Evolutionary conservation across 1,284 basidiomycete species (phyloP), one percentile per base, ranked within the genome.

Genomic region (Papiliotrema flavescens): DNA sequence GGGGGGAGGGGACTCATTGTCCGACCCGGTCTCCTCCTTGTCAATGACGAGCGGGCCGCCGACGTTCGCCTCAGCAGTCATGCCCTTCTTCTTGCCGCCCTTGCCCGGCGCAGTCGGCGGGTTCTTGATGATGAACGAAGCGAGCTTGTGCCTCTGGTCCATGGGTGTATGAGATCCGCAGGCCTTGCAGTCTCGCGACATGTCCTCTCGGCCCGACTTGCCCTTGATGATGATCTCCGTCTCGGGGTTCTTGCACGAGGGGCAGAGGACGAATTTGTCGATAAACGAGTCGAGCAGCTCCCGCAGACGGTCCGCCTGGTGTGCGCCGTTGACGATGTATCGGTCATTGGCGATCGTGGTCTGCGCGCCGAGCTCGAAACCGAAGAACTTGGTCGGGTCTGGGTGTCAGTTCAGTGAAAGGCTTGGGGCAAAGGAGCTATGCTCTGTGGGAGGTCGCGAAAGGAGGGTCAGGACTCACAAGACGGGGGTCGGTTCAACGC

Each of bases 331-430:
- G 77, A 98, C 94, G 65, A 99, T 98, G 82, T 96, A 99, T 42
- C 94, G 85, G 68, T 99, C 96, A 70, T 88, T 90, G 76, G 97
- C 93, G 74, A 92, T 88, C 24, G 93, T 87, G 43, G 94, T 96
- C 79, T 98, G 95, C 28, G 96, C 96, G 62, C 96, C 96, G 56
- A 98, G 87, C 78, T 99, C 96, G 75, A 89, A 95, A 41, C 96
- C 96, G 69, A 99, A 98, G 82, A 94, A 99, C 80, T 99, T 99
- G 78, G 94, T 98, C 51, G 95, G 89, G 76, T 98, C 95, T 81
- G 64, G 40, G 24, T 37, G 45, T n/a, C n/a, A n/a, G n/a, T n/a
- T n/a, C n/a, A n/a, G n/a, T n/a, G n/a, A n/a, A n/a, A n/a, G n/a
- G n/a, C n/a, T n/a, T n/a, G n/a, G n/a, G n/a, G n/a, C n/a, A n/a